A percentile compares a stretch with the other conserved stretches of the same genome.
These are phyloP conservation scores for Coemansia sp. DNA, from an alignment of 192 early-diverging fungal genomes.

Conservation along the genomic window DNA sequence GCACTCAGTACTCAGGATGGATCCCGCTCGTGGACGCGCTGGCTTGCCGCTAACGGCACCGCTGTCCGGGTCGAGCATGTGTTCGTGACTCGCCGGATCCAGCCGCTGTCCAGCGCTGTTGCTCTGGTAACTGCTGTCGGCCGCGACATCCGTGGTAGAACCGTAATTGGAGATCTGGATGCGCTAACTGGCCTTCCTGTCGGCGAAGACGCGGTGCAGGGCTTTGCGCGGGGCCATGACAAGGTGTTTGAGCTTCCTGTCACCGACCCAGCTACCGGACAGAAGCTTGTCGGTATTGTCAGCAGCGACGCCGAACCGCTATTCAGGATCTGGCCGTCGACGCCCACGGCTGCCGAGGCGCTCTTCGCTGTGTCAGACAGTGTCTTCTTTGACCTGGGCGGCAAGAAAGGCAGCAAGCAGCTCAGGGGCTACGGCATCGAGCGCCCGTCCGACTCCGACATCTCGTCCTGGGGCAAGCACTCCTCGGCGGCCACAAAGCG, in stretches of 20 bases:
- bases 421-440: slow-evolving; percentile 62
- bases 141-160: slow-evolving; percentile 19
- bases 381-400: slow-evolving; percentile 72
- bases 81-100: slow-evolving; percentile 33
- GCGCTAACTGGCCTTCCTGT: slow-evolving; percentile 36
- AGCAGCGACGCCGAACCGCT: slow-evolving; percentile 17
- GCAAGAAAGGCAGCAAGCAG: slow-evolving; percentile 47
- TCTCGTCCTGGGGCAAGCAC: slow-evolving; percentile 9
- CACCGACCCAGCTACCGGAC: slow-evolving; percentile 34
- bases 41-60: slow-evolving; percentile 32
- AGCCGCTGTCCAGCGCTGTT: slow-evolving; percentile 28
- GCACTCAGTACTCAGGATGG: slow-evolving; percentile 83
- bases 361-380: slow-evolving; percentile 60
- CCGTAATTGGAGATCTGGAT: slow-evolving; percentile 34
- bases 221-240: slow-evolving; percentile 40
- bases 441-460: slow-evolving; percentile 52
- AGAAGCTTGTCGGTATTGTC: slow-evolving; percentile 43
- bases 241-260: slow-evolving; percentile 66
- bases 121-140: slow-evolving; percentile 46
- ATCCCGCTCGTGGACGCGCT: slow-evolving; percentile 76
- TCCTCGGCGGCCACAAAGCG: slow-evolving; percentile 3
- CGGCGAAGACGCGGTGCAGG: background rate
- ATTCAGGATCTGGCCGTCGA: slow-evolving; percentile 68
- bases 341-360: slow-evolving; percentile 51
- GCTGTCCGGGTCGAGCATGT: slow-evolving; percentile 28